Base-by-base conservation (phyloP, 768 basidiomycete genomes). In the Amanita pseudoporphyria region DNA sequence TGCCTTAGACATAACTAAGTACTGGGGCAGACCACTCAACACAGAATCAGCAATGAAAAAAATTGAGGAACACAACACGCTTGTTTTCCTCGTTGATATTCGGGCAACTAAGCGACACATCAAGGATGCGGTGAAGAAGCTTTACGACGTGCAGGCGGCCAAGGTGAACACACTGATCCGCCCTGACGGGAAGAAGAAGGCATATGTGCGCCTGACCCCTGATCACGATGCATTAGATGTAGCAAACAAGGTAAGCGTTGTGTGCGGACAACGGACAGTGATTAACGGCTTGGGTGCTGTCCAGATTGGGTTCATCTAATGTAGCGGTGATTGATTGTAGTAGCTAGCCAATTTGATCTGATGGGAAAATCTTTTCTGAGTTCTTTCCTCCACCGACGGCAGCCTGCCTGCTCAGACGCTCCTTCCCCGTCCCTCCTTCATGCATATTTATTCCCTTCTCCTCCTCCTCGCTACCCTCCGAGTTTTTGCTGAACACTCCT, bases 21-120 rank as follows among this genome's bases (percentile, higher is more conserved):
- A 5, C 30, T 28, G 26, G 21, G 37, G 13, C 50, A 88, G 85
- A 45, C 89, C 89, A 14, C 67, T 92, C 67, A 95, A 92, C 82
- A 95, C 92, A 13, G 94, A 98, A 70, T 85, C 82, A 10, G 94
- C 95, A 54, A 97, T 98, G 95, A 95, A 97, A 81, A 96, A 99
- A 81, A 99, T 99, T 52, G 95, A 99, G 78, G 95, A 97, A 70
- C 84, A 97, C 78, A 98, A 99, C 72, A 99, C 96, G 28, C 81
- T 98, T 52, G 96, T 99, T 53, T 99, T 98, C 77, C 84, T 98
- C 53, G 93, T 96, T 47, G 94, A 97, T 69, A 62, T 97, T 68
- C 84, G 81, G 66, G 74, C 91, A 58, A 99, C 96, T 82, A 99
- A 99, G 81, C 82, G 92, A 41, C 92, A 99, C 71, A 98, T 98